phyloP scores from a whole-genome alignment of 169 alveolate species.

The Plasmodium malariae region DNA sequence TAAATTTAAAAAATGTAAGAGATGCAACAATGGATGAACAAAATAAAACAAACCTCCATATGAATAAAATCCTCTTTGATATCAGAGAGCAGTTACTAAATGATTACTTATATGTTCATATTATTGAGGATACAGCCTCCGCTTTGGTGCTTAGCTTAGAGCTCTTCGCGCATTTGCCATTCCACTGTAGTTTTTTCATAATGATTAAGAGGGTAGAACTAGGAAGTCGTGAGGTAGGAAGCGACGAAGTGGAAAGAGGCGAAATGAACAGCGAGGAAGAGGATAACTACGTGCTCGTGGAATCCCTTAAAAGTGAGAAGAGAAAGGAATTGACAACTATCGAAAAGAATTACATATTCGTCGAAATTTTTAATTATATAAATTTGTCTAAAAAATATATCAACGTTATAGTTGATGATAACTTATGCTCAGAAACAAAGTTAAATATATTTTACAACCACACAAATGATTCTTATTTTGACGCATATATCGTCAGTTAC shows the following conservation, averaged over 20 bases:
- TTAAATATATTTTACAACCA: conserved; percentile 47
- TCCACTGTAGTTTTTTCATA: conserved; percentile 55
- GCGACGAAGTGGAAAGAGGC: not conserved
- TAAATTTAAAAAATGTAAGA: conserved; percentile 27
- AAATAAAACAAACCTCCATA: not conserved
- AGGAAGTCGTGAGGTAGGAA: not conserved
- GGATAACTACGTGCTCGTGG: not conserved
- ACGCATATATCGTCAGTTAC: conserved; percentile 38
- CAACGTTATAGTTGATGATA: conserved; percentile 22
- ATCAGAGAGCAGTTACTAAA: conserved; percentile 35
- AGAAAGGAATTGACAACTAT: not conserved
- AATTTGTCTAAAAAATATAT: conserved; percentile 33
- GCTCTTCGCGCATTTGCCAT: conserved; percentile 50
- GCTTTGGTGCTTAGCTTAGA: conserved; percentile 24
- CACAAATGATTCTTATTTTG: conserved; percentile 43
- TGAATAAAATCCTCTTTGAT: conserved; percentile 37
- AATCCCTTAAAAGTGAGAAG: not conserved
- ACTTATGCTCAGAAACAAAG: conserved; percentile 41
- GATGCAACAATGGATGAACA: not conserved
- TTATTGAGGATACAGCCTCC: conserved; percentile 27
- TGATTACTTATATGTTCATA: conserved; percentile 36
- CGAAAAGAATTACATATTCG: conserved; percentile 18
- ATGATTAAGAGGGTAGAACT: conserved; percentile 9
- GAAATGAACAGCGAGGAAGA: not conserved
- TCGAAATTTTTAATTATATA: conserved; percentile 43